A percentile compares a stretch with the other conserved stretches of the same genome.
Evolutionary conservation across 2,329 filamentous ascomycete species (phyloP).

Genomic region (Alternaria arbusti): DNA sequence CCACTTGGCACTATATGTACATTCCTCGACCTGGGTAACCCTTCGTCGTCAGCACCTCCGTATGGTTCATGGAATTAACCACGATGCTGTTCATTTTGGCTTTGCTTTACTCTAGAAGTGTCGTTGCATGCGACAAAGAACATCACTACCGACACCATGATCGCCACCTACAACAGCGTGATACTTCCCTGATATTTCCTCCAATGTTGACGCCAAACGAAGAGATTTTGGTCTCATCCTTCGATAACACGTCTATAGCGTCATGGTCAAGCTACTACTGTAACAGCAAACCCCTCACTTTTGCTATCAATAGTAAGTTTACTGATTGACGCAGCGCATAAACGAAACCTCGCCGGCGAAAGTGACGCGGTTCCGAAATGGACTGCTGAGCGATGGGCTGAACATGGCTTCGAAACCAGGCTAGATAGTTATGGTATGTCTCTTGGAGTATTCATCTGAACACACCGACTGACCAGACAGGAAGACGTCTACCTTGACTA

Average conservation of each 20-base stretch:
- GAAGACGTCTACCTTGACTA: conserved; percentile 37
- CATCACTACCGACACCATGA: conserved; percentile 15
- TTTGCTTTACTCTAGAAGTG: neutral
- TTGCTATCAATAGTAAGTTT: too few species aligned
- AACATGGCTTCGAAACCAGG: conserved; percentile 38
- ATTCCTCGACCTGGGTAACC: neutral
- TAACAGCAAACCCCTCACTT: too few species aligned
- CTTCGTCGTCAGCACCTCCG: neutral
- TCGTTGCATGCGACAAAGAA: conserved; percentile 2
- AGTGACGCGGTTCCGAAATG: conserved; percentile 47
- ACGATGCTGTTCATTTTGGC: neutral
- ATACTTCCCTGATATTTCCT: conserved; percentile 33
- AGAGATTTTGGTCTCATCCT: conserved; percentile 46
- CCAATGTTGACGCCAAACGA: conserved; percentile 42
- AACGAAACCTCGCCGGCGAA: conserved; percentile 35
- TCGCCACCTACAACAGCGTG: conserved; percentile 29
- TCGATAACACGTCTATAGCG: conserved; percentile 48
- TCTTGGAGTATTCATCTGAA: too few species aligned
- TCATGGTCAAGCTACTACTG: conserved; percentile 46
- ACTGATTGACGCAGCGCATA: too few species aligned
- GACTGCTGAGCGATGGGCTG: conserved; percentile 42
- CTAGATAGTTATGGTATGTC: conserved; percentile 46
- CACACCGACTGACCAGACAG: neutral
- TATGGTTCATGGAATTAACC: too few species aligned
- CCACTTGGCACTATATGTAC: neutral